Evolutionary conservation across 495 filamentous ascomycete species (phyloP).

Genomic region (Hypoxylon rickii): DNA sequence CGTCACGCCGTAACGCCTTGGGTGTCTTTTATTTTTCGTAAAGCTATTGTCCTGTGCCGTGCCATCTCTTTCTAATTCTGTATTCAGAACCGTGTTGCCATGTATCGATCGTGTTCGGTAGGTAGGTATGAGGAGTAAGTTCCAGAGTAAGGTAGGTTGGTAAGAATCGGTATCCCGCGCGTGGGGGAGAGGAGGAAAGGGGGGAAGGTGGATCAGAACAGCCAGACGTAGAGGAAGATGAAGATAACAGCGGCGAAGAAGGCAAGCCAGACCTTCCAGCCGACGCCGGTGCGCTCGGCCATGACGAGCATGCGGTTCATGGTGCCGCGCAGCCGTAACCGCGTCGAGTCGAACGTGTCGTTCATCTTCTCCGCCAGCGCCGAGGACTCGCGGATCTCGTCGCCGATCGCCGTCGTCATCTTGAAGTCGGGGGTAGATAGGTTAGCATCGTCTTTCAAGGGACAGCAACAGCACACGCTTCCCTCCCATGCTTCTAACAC

Average conservation of each 20-base stretch:
- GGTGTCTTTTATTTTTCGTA: background rate
- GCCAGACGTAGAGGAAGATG: conserved; percentile 90
- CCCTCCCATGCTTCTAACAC: background rate
- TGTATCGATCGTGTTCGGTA: background rate
- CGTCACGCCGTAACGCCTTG: conserved; percentile 2
- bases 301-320: conserved; percentile 98
- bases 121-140: no score
- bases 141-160: no score
- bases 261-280: conserved; percentile 89
- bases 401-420: conserved; percentile 91
- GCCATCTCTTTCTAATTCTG: background rate
- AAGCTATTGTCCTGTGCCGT: background rate
- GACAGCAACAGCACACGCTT: background rate
- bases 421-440: conserved; percentile 1
- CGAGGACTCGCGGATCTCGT: conserved; percentile 87
- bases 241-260: conserved; percentile 83
- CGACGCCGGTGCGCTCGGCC: conserved; percentile 89
- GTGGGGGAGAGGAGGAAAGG: background rate
- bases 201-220: conserved; percentile 57
- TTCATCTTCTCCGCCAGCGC: conserved; percentile 88
- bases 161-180: no score
- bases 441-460: conserved; percentile 12
- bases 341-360: conserved; percentile 84
- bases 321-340: conserved; percentile 78
- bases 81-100: background rate